Conservation (phyloP, 106 monocot species). For the Triglochin maritima region DNA sequence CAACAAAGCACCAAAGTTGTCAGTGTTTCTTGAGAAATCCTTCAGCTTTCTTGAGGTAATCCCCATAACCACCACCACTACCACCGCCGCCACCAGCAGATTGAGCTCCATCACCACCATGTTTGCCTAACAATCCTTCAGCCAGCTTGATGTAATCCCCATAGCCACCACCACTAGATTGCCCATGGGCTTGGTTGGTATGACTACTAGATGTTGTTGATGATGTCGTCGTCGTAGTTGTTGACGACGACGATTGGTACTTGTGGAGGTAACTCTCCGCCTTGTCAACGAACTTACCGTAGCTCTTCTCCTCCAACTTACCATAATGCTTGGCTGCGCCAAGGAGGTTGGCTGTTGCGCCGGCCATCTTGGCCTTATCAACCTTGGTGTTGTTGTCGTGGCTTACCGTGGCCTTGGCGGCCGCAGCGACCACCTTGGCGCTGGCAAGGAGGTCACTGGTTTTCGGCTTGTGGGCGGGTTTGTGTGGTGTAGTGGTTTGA, state of each 20-base stretch:
- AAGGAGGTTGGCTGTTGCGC: slow-evolving; percentile 40
- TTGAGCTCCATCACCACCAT: no score
- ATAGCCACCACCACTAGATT: no score
- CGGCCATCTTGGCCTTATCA: slow-evolving; percentile 44
- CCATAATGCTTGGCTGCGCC: slow-evolving; percentile 42
- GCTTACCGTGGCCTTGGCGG: slow-evolving; percentile 23
- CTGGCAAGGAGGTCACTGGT: slow-evolving; percentile 27
- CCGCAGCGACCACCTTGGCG: slow-evolving; percentile 33
- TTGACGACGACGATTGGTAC: slow-evolving; percentile 3
- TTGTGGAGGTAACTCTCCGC: slow-evolving; percentile 46
- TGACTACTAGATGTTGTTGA: background rate
- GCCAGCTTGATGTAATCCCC: slow-evolving; percentile 1
- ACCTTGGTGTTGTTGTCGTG: slow-evolving; percentile 26
- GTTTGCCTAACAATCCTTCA: background rate
- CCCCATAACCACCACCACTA: background rate
- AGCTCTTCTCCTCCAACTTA: slow-evolving; percentile 41
- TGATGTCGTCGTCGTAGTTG: background rate
- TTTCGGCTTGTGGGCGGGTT: background rate
- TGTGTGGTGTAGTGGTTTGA: background rate
- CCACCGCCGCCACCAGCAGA: background rate
- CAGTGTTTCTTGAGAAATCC: background rate
- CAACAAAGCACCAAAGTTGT: no score
- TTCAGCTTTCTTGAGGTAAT: slow-evolving; percentile 2
- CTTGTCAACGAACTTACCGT: slow-evolving; percentile 38
- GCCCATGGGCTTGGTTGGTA: background rate